A percentile compares a stretch with the other conserved stretches of the same genome.
phyloP scores from a whole-genome alignment of 257 asterid genomes.

The Leonotis leonurus region DNA sequence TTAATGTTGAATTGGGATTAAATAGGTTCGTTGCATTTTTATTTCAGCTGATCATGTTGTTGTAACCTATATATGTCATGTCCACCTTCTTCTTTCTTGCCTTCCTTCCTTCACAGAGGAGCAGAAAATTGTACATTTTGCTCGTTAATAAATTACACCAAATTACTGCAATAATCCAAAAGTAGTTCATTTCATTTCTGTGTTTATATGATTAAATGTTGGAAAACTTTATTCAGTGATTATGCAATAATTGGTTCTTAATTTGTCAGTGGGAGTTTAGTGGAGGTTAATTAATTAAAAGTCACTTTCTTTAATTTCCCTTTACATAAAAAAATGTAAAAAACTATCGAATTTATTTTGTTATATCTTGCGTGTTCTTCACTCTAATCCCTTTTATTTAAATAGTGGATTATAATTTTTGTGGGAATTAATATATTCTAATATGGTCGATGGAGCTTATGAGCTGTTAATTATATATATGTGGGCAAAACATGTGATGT shows the following conservation, averaged over 20 bases:
- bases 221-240: not conserved
- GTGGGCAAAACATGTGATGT: slow-evolving; percentile 32
- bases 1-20: slow-evolving; percentile 1
- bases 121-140: slow-evolving; percentile 30
- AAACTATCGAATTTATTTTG: not conserved
- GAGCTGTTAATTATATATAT: slow-evolving; percentile 35
- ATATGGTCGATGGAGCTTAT: slow-evolving; percentile 13
- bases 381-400: not conserved
- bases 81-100: not conserved
- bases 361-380: not conserved
- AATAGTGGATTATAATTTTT: not conserved
- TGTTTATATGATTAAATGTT: too few species aligned
- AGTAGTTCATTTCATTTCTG: too few species aligned
- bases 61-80: not conserved
- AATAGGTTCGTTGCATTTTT: too few species aligned
- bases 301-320: slow-evolving; percentile 22
- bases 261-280: slow-evolving; percentile 18
- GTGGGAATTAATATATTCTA: not conserved
- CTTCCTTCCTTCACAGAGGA: not conserved
- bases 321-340: too few species aligned
- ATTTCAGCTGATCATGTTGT: slow-evolving; percentile 1
- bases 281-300: slow-evolving; percentile 11
- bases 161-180: too few species aligned
- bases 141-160: slow-evolving; percentile 15
- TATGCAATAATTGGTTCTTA: slow-evolving; percentile 12